These are phyloP conservation scores for Mycena rebaudengoi DNA, from an alignment of 768 basidiomycete genomes.

Conservation along the genomic window DNA sequence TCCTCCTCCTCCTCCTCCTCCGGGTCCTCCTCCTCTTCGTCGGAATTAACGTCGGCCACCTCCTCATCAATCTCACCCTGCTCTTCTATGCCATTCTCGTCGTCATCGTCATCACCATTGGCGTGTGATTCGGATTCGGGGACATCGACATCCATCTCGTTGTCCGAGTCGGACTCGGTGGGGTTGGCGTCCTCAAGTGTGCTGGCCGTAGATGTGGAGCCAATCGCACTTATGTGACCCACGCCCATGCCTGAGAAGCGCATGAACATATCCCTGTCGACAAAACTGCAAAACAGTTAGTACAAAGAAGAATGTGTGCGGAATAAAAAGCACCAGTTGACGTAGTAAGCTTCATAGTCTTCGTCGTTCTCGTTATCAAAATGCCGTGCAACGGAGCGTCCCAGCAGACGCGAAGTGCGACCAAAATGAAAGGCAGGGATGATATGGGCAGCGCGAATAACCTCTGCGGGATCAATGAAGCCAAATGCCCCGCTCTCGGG, in stretches of 20 bases:
- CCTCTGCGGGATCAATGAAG: conserved; percentile 47
- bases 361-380: conserved; percentile 23
- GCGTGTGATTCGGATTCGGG: too few relatives aligned
- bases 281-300: not conserved
- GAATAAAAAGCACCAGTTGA: conserved; percentile 40
- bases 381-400: conserved; percentile 19
- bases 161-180: too few relatives aligned
- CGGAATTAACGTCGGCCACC: too few relatives aligned
- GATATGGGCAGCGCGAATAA: conserved; percentile 45
- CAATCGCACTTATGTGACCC: too few relatives aligned
- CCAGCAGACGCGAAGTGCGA: conserved; percentile 18
- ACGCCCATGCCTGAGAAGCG: conserved; percentile 25
- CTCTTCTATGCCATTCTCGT: too few relatives aligned
- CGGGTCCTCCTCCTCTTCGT: too few relatives aligned
- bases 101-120: too few relatives aligned
- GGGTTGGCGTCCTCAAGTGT: too few relatives aligned
- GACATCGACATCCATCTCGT: too few relatives aligned
- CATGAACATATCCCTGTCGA: conserved; percentile 31
- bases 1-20: too few relatives aligned
- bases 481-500: conserved; percentile 40
- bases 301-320: not conserved
- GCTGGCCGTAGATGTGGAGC: too few relatives aligned
- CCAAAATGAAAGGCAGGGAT: conserved; percentile 43
- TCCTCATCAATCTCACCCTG: too few relatives aligned
- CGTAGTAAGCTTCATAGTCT: conserved; percentile 42